Evolutionary conservation across 2,329 filamentous ascomycete species (phyloP), one percentile per base, ranked within the genome.

Genomic region (Acarospora socialis): DNA sequence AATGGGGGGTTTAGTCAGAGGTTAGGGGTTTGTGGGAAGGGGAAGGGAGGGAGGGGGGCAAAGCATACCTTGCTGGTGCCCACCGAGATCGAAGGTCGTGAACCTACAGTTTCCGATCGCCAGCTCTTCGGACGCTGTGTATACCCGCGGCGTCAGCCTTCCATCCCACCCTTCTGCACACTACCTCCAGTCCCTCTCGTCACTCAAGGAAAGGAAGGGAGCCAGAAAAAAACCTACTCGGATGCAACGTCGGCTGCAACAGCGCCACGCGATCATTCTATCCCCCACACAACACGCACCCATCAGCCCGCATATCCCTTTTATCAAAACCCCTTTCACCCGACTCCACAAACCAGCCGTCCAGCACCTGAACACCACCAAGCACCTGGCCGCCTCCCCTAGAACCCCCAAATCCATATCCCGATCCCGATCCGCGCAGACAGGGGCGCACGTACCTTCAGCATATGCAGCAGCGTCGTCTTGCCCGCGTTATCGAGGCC

Each of bases 251-350:
- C 38, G 84, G 84, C 58, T 86, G 81, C 37, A 92, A 71, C 48
- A 92, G 82, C 40, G 84, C 84, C 46, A 92, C 82, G 55, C 84
- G 79, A 63, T 92, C 84, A 60, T 92, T 93, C 81, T 84, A 50
- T 33, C 25, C 16, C 15, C 18, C 29, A 22, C 37, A 42, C 23
- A n/a, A 36, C 28, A 35, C 28, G 16, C 26, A 17, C 38, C 34
- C 24, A 23, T 45, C 33, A 43, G 32, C 34, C 15, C 31, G 37
- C 28, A 9, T 33, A 25, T 34, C 32, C 21, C 28, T 12, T 28
- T 22, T 30, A 24, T 26, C 15, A 14, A 26, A 33, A 21, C 27
- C 30, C 34, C 20, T 24, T 26, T 30, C 20, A 28, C 36, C 30
- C 18, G 6, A 23, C 28, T 14, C 28, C 31, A 24, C 21, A 5